A percentile compares a stretch with the other conserved stretches of the same genome.
These are phyloP conservation scores for Diutina neorugosa DNA, from an alignment of 1,139 yeast genomes.

Conservation along the genomic window DNA sequence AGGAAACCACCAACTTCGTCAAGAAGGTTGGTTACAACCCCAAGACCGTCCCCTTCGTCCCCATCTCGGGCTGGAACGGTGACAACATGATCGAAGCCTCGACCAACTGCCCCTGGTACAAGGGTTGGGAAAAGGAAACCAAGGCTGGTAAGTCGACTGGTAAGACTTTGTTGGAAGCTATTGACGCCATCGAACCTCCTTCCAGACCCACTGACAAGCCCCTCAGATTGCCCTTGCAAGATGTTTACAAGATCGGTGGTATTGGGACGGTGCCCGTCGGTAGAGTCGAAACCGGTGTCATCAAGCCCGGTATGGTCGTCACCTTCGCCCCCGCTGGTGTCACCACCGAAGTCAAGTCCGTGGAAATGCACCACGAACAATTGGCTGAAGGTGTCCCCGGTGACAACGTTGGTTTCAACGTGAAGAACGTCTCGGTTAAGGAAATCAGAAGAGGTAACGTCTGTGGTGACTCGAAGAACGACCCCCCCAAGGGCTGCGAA, in stretches of 20 bases:
- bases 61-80: conserved; percentile 92
- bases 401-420: conserved; percentile 94
- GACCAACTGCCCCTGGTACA: conserved; percentile 82
- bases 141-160: conserved; percentile 69
- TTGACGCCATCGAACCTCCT: conserved; percentile 80
- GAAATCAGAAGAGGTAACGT: conserved; percentile 94
- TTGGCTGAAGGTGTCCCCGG: conserved; percentile 80
- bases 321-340: conserved; percentile 89
- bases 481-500: conserved; percentile 76
- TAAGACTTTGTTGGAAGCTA: conserved; percentile 81
- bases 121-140: conserved; percentile 85
- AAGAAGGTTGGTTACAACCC: conserved; percentile 93
- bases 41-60: conserved; percentile 83
- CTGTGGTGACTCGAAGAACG: conserved; percentile 92
- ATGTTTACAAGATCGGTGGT: conserved; percentile 91
- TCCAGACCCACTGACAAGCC: conserved; percentile 81
- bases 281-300: conserved; percentile 86
- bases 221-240: conserved; percentile 84
- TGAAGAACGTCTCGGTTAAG: conserved; percentile 88
- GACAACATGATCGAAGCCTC: conserved; percentile 85
- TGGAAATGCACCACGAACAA: conserved; percentile 90
- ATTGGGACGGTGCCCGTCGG: conserved; percentile 92
- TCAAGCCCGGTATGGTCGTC: conserved; percentile 87
- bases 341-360: conserved; percentile 88
- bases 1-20: conserved; percentile 81